Evolutionary conservation across 495 filamentous ascomycete species (phyloP).

Genomic region (Aspergillus haitiensis): DNA sequence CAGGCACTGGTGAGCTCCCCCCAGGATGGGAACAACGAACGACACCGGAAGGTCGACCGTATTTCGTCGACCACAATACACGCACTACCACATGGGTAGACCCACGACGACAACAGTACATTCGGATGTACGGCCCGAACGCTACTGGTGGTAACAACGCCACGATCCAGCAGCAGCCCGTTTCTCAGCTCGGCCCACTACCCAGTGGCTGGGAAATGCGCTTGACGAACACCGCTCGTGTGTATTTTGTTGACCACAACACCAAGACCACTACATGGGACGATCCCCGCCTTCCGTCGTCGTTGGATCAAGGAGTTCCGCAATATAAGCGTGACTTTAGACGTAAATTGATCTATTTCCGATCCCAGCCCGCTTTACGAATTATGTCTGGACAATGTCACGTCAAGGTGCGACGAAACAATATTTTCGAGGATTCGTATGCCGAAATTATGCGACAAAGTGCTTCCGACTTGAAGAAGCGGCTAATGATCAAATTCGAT

Average conservation of each 20-base stretch:
- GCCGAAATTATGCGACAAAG: conserved; percentile 97
- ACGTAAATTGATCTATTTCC: conserved; percentile 97
- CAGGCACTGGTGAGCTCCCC: conserved; percentile 92
- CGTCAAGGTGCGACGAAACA: conserved; percentile 92
- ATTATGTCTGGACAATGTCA: conserved; percentile 97
- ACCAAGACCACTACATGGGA: conserved; percentile 99
- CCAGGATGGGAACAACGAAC: conserved; percentile 94
- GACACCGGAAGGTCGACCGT: conserved; percentile 90
- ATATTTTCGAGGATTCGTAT: conserved; percentile 99
- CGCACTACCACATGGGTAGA: conserved; percentile 99
- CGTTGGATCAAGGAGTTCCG: conserved; percentile 95
- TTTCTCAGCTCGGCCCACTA: conserved; percentile 93
- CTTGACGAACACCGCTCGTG: conserved; percentile 93
- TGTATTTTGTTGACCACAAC: conserved; percentile 99
- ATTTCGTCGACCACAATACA: conserved; percentile 99
- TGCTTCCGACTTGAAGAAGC: conserved; percentile 94
- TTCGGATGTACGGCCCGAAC: conserved; percentile 90
- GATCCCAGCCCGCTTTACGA: conserved; percentile 92
- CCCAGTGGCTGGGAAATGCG: conserved; percentile 99
- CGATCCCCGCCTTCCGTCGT: conserved; percentile 91
- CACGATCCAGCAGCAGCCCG: conserved; percentile 94
- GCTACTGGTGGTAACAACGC: conserved; percentile 68
- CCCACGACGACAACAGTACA: conserved; percentile 95
- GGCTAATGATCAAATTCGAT: conserved; percentile 99
- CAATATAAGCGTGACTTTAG: conserved; percentile 99